A percentile compares a stretch with the other conserved stretches of the same genome.
Conservation (phyloP, 2,329 filamentous ascomycete species). For the Phialophora expanda region DNA sequence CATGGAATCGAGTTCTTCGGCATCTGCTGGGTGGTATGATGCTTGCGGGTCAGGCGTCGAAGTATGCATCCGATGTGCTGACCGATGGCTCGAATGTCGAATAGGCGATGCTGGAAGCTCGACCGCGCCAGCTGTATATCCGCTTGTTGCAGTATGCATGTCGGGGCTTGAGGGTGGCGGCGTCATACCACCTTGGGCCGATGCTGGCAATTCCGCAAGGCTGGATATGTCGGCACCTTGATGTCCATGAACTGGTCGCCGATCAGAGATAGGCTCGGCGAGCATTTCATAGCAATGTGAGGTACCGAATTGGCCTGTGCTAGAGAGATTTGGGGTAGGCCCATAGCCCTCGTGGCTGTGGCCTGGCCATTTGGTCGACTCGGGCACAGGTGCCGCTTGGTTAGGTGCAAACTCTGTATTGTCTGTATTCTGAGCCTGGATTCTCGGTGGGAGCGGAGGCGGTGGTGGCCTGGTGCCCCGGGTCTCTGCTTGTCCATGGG, state of each 20-base stretch:
- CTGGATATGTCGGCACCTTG: background rate
- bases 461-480: background rate
- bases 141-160: background rate
- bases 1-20: background rate
- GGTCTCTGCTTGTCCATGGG: background rate
- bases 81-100: background rate
- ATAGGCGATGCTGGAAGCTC: conserved; percentile 13
- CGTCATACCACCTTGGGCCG: background rate
- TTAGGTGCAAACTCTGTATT: background rate
- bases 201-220: conserved; percentile 3
- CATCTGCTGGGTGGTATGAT: background rate
- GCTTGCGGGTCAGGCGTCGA: background rate
- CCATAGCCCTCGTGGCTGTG: background rate
- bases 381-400: background rate
- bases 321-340: background rate
- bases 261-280: conserved; percentile 3
- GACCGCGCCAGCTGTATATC: background rate
- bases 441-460: conserved; percentile 3
- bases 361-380: background rate
- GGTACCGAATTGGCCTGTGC: background rate
- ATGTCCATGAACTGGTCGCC: background rate
- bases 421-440: background rate
- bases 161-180: background rate
- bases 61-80: background rate
- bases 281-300: conserved; percentile 24